These are phyloP conservation scores for Apiospora pterosperma DNA, from an alignment of 2,329 filamentous ascomycete genomes.

Conservation along the genomic window DNA sequence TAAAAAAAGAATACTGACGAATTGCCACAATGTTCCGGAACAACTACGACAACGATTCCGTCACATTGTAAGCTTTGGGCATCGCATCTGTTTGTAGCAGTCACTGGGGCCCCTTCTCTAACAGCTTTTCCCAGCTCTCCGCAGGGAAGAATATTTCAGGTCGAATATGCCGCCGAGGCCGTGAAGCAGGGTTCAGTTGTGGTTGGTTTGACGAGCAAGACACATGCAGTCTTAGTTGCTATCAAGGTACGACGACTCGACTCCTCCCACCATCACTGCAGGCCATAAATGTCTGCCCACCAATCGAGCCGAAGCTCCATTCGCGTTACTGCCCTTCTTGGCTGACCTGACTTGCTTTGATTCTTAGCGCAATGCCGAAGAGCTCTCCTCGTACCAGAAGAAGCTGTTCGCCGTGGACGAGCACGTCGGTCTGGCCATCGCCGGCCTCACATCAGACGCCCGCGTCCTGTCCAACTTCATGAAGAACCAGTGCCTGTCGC, in stretches of 20 bases:
- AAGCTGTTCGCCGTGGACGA: constrained; percentile 97
- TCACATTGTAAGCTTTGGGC: constrained; percentile 79
- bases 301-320: neutral
- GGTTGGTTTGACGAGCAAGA: constrained; percentile 96
- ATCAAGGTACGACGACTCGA: constrained; percentile 71
- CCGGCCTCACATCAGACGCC: constrained; percentile 93
- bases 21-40: constrained; percentile 86
- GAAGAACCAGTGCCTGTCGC: constrained; percentile 97
- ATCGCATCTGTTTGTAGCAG: constrained; percentile 1
- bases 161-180: constrained; percentile 97
- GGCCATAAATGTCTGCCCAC: constrained; percentile 3
- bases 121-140: constrained; percentile 67
- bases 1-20: neutral
- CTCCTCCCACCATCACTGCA: neutral
- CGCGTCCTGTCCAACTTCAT: constrained; percentile 99
- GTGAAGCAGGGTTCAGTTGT: constrained; percentile 99
- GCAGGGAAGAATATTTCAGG: constrained; percentile 98
- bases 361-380: constrained; percentile 89
- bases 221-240: constrained; percentile 91
- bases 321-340: neutral
- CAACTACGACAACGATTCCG: constrained; percentile 99
- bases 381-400: constrained; percentile 99
- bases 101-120: constrained; percentile 9
- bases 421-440: constrained; percentile 92
- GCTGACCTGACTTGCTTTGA: neutral